Evolutionary conservation across 331 rosid genomes (phyloP), one percentile per base, ranked within the genome.

Genomic region (Quercus tomentella): DNA sequence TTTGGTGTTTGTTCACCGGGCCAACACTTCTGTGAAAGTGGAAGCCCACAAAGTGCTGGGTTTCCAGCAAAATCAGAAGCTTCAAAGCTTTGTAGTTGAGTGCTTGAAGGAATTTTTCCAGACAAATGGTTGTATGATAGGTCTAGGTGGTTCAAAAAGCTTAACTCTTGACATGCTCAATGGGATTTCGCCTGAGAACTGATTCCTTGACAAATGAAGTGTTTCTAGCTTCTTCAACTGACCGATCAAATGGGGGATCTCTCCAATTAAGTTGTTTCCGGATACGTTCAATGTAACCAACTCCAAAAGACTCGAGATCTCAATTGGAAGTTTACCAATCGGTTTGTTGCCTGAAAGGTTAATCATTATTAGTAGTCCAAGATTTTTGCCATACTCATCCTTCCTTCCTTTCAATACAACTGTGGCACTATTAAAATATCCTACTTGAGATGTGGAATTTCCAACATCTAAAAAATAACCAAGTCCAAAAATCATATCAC

Each of bases 311-410:
- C 41, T 57, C 2, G 25, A 56, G 37, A 74, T 31, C 23, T 58
- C 37, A n/a, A 0, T 35, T 74, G 78, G 78, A 57, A 74, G 58
- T 4, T 56, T 76, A 16, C 88, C 79, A 0, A 0, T 11, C 49
- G 79, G 26, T 3, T 76, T 56, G 71, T 81, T 84, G 6, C 66
- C 2, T 12, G 90, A 84, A 56, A 87, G 84, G 79, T 81, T 86
- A 18, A 87, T 79, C 7, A 7, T 3, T 54, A 43, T 72, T 31
- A 75, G 0, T 4, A 78, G 16, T 31, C 76, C 43, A 3, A 70
- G 66, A 25, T 1, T 76, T 37, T 69, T 55, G 0, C 31, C 75
- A 0, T 49, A 10, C 51, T 10, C 15, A 10, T 43, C 11, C 3
- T 52, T 4, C 22, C 18, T 20, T 33, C 88, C 86, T 86, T 83